Evolutionary conservation across 257 asterid genomes (phyloP).

Genomic region (Ehretia macrophylla): DNA sequence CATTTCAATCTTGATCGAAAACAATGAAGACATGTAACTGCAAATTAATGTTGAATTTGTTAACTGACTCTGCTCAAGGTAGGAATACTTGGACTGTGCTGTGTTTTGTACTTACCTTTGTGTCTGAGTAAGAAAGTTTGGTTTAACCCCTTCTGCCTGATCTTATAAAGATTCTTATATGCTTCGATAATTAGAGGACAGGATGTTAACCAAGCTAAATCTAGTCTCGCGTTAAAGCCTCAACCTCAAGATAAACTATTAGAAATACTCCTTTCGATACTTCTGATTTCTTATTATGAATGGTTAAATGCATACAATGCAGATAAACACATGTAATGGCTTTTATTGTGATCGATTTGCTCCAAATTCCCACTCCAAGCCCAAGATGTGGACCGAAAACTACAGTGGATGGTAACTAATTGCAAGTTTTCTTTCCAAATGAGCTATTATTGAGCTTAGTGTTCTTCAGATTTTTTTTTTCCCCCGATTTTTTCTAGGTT

Average conservation of each 20-base stretch:
- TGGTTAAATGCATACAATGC: too few species aligned
- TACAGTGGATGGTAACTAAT: constrained; percentile 63
- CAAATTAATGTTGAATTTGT: too few species aligned
- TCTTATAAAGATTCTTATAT: too few species aligned
- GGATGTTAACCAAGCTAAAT: too few species aligned
- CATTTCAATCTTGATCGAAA: too few species aligned
- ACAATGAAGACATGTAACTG: too few species aligned
- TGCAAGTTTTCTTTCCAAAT: neutral
- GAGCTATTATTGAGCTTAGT: neutral
- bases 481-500: constrained; percentile 51
- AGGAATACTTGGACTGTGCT: too few species aligned
- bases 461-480: constrained; percentile 4
- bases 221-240: too few species aligned
- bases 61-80: too few species aligned
- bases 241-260: too few species aligned
- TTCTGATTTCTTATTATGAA: neutral
- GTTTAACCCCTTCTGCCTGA: too few species aligned
- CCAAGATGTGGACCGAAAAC: constrained; percentile 86
- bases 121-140: neutral
- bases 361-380: constrained; percentile 66
- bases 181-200: too few species aligned
- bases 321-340: constrained; percentile 87
- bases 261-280: neutral
- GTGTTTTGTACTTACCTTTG: neutral
- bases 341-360: constrained; percentile 69